These are phyloP conservation scores for Conticribra guillardii DNA, from an alignment of 108 stramenopile species.

Conservation along the genomic window DNA sequence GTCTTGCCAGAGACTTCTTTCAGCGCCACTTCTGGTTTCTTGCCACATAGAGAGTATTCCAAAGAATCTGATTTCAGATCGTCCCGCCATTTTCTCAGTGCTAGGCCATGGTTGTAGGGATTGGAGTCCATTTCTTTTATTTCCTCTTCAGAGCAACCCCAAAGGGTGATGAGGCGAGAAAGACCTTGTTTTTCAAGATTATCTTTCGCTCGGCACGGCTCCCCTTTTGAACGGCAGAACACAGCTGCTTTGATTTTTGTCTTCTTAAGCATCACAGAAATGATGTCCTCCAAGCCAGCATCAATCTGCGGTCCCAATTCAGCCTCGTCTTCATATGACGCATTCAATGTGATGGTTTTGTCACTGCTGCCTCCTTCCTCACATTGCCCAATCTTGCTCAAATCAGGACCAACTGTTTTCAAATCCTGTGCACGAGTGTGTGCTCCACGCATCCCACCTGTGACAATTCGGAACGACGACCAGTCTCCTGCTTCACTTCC, in stretches of 20 bases:
- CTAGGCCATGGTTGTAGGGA: constrained; percentile 28
- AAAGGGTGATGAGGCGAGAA: constrained; percentile 38
- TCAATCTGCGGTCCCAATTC: constrained; percentile 32
- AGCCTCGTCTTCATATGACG: constrained; percentile 35
- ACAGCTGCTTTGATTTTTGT: constrained; percentile 29
- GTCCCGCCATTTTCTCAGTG: constrained; percentile 40
- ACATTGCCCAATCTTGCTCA: constrained; percentile 35
- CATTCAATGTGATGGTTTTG: constrained; percentile 28
- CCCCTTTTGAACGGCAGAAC: constrained; percentile 27
- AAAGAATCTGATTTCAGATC: constrained; percentile 7
- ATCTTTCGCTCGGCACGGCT: constrained; percentile 33
- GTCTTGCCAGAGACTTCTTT: constrained; percentile 35
- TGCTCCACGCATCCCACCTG: constrained; percentile 73
- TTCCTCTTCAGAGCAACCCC: constrained; percentile 31
- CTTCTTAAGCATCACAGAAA: constrained; percentile 25
- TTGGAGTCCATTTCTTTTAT: constrained; percentile 23
- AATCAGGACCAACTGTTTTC: constrained; percentile 65
- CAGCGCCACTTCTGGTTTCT: constrained; percentile 33
- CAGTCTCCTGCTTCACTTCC: constrained; percentile 26
- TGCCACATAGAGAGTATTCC: constrained; percentile 41
- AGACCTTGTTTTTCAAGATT: constrained; percentile 38
- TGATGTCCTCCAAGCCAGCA: constrained; percentile 37
- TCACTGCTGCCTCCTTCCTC: constrained; percentile 24
- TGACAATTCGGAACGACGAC: constrained; percentile 68
- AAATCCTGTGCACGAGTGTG: constrained; percentile 69